Evolutionary conservation across 768 basidiomycete species (phyloP).

Genomic region (Tylopilus cervinicoccineus): DNA sequence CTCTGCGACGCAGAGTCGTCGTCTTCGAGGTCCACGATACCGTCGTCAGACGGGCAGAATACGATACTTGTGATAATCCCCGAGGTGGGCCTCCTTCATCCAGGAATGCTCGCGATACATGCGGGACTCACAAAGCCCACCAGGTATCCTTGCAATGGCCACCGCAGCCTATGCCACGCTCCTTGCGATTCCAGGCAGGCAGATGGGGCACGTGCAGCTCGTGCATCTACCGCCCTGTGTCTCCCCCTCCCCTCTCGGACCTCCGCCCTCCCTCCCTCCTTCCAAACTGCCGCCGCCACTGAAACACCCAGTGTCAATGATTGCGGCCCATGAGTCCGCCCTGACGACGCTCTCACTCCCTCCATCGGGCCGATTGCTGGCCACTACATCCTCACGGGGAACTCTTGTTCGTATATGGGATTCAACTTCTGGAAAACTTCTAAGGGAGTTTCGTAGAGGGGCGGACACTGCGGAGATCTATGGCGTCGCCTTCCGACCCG

Average conservation of each 20-base stretch:
- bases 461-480: constrained; percentile 90
- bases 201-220: constrained; percentile 85
- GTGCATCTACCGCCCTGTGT: constrained; percentile 80
- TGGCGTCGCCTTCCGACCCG: constrained; percentile 82
- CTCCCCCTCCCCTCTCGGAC: constrained; percentile 52
- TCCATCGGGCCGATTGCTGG: constrained; percentile 72
- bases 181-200: constrained; percentile 81
- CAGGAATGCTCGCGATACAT: constrained; percentile 4
- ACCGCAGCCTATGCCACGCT: constrained; percentile 74
- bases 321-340: constrained; percentile 77
- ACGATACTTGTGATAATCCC: constrained; percentile 86
- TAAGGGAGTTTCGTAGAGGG: constrained; percentile 80
- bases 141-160: constrained; percentile 80
- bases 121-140: not conserved
- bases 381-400: constrained; percentile 79
- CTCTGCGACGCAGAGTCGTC: constrained; percentile 73
- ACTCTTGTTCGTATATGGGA: constrained; percentile 91
- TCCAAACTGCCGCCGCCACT: constrained; percentile 53
- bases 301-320: constrained; percentile 73
- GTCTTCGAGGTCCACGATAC: constrained; percentile 67
- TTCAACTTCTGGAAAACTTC: constrained; percentile 61
- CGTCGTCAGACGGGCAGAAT: constrained; percentile 65
- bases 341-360: constrained; percentile 76
- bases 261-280: constrained; percentile 49
- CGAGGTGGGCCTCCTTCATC: constrained; percentile 48